Base-by-base conservation (phyloP, 2,329 filamentous ascomycete species). In the Penicillium sp. region DNA sequence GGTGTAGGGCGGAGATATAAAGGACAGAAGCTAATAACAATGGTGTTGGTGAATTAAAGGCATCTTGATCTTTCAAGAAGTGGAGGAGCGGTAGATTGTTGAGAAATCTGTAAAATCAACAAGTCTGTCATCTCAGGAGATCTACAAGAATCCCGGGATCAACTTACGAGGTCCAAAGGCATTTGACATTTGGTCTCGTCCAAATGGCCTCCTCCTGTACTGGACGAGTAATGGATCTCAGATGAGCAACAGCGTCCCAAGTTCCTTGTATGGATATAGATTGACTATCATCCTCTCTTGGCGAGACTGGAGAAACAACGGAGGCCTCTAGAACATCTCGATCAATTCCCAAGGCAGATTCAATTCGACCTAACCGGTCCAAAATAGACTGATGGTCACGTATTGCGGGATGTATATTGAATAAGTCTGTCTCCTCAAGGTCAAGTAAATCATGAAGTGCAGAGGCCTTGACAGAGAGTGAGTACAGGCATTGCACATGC, bases 1-100 rank as follows among this genome's bases (percentile, higher is more conserved):
- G 59, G 33, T 69, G 67, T 3, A 70, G 59, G n/a, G 68, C 63
- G 27, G 68, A 68, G 33, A 70, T 69, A 39, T 69, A 70, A 13
- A 70, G 62, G 44, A 70, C 60, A 23, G 68, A 69, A 19, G 65
- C 67, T 19, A 70, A 59, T 8, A 70, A 50, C 5, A 70, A 50
- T 6, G 68, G 68, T 9, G 67, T 69, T 4, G 68, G 67, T 3
- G 61, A 62, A 9, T 53, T 55, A 45, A 70, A 70, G 13, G 62
- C 62, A 35, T 59, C 62, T n/a, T 61, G 62, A 35, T 69, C 65
- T 44, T 62, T 63, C n/a, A 71, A 33, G 31, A 71, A 71, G 27
- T 71, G 69, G 19, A 71, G 59, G 25, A 70, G 62, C 10, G 68
- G 68, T 19, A 70, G 56, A 29, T 70, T 63, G 16, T 66, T 61